Percentiles rank a stretch among this genome's conserved stretches.
phyloP scores from a whole-genome alignment of 2,329 filamentous ascomycete species.

The Monosporascus sp. region DNA sequence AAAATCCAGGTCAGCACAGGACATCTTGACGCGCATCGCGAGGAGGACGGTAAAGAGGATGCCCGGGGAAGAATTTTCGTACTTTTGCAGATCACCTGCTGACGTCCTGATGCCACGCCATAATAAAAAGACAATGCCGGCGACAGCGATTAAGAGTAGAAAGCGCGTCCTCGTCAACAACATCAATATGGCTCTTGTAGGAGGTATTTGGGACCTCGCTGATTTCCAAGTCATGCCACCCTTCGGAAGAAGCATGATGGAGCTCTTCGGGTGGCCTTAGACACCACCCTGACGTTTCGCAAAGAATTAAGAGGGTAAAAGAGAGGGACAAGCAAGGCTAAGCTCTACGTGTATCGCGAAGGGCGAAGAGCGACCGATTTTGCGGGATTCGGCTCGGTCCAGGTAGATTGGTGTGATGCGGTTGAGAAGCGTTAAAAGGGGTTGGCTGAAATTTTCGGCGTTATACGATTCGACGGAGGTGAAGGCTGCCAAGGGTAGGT shows the following conservation, averaged over 20 bases:
- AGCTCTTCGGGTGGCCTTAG: conserved; percentile 34
- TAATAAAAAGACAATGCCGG: conserved; percentile 70
- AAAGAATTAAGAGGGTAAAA: neutral
- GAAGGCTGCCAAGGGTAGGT: neutral
- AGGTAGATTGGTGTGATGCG: neutral
- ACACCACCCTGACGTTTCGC: conserved; percentile 32
- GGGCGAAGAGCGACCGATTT: neutral
- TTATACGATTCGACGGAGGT: neutral
- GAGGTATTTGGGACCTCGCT: conserved; percentile 72
- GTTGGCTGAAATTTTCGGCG: neutral
- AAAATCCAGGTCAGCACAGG: conserved; percentile 14
- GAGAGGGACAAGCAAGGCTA: neutral
- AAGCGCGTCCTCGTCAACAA: conserved; percentile 75
- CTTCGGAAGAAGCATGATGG: conserved; percentile 81
- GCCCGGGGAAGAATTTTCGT: conserved; percentile 24
- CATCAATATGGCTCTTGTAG: conserved; percentile 65
- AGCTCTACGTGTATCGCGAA: neutral
- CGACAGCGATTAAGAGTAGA: conserved; percentile 66
- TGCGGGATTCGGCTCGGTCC: neutral
- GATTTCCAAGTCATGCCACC: conserved; percentile 91
- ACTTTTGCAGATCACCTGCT: conserved; percentile 89
- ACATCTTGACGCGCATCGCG: conserved; percentile 2
- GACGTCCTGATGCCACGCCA: conserved; percentile 82
- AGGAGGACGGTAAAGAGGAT: neutral
- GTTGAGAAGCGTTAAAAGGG: neutral